Evolutionary conservation across 176 grass and related monocot genomes (phyloP), one percentile per base, ranked within the genome.

Genomic region (Triticum monococcum): DNA sequence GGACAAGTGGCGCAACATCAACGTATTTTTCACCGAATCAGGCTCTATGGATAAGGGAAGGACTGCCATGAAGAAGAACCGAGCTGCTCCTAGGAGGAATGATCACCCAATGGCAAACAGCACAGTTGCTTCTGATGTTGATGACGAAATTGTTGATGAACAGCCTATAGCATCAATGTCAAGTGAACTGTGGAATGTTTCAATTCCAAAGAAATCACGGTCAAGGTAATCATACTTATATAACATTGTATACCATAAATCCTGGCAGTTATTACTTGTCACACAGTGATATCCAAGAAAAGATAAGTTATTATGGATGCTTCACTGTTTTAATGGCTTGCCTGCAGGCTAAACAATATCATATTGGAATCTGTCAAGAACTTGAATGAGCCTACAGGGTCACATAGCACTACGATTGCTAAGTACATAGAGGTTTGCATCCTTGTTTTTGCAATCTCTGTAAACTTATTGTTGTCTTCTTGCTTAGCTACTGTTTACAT

Each of bases 1-100:
- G 95, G 95, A 98, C 79, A 98, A 98, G 76, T 97, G 95, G 95
- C 88, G 93, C 60, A 95, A 98, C 75, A 91, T 97, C 68, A 88
- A 81, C 38, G 81, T 91, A 68, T 85, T 78, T 84, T 82, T 77
- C 23, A 78, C 65, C 71, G 43, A 84, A 54, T 91, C 45, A 22
- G 84, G 90, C 79, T 90, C 92, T 60, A 88, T 85, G 75, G 89
- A 89, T 36, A 95, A 91, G 77, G 81, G 38, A 22, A 91, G 86
- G 69, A 24, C 68, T 84, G 31, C 62, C 33, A 60, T 50, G 83
- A 95, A 91, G 87, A 98, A 68, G 63, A 32, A 56, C 57, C 86
- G 43, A 50, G 33, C 64, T 37, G 30, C 77, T 60, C 40, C 65
- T 60, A 93, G 78, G 76, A 87, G 88, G 76, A 87, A 85, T 36